Evolutionary conservation across 1,139 yeast species (phyloP), one percentile per base, ranked within the genome.

Genomic region (Hemisphaericaspora xylanilytica): DNA sequence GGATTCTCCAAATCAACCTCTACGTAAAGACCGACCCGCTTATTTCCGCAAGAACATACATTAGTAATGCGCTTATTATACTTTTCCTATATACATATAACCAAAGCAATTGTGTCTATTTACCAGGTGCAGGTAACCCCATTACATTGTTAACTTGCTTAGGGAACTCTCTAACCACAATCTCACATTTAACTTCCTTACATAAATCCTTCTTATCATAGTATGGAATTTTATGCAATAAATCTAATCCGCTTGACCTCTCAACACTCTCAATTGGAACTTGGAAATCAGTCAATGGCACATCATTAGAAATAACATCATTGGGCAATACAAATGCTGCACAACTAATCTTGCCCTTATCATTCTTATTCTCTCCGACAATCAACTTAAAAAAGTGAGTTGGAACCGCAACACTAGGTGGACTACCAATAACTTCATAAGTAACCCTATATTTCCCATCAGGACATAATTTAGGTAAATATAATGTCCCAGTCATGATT

Each of bases 311-410:
- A 38, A 92, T 90, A 5, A 61, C 69, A 10, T 75, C 87, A 60
- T 92, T 92, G 22, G 99, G 98, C 51, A 92, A 63, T 12, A 92
- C 97, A 65, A 92, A 92, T 0, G 97, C 96, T 1, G 85, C 97
- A 9, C 88, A 87, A 9, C 95, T 79, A 14, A 87, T 65, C 10
- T 69, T 74, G 20, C 76, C 77, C 30, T 65, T 55, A 5, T 70
- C 65, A 32, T 63, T 58, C 30, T 63, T 56, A 11, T 67, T 68
- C 59, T 92, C 97, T 7, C 95, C 97, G 33, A 92, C 86, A 41
- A 94, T 68, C 44, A 92, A 68, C 63, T 92, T 94, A 75, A 83
- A 92, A 56, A 94, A 92, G 63, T 92, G 98, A 0, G 98, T 92
- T 13, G 99, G 98, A 9, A 92, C 99, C 0, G 98, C 97, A 40